phyloP scores from a whole-genome alignment of 305 asterid species.

The Fraxinus latifolia region DNA sequence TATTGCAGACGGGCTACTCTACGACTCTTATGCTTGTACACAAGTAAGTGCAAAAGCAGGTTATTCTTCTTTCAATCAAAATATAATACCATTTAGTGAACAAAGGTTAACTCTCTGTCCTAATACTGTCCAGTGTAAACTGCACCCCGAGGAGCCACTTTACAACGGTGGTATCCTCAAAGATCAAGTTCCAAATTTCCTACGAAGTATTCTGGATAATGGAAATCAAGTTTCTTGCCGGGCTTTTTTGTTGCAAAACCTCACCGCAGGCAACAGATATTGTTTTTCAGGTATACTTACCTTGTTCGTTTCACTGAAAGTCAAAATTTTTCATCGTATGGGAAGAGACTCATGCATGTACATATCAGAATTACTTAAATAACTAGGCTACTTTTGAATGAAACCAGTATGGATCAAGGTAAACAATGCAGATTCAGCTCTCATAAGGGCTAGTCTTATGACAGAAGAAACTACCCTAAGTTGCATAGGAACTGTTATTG shows the following conservation, averaged over 20 bases:
- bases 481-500: conserved; percentile 63
- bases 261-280: conserved; percentile 38
- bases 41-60: conserved; percentile 22
- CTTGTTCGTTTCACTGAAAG: background rate
- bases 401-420: conserved; percentile 66
- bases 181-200: conserved; percentile 16
- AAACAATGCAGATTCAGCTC: conserved; percentile 30
- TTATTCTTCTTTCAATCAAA: background rate
- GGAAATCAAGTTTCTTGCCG: conserved; percentile 24
- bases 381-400: background rate
- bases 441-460: conserved; percentile 44
- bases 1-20: conserved; percentile 43
- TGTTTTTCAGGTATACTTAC: conserved; percentile 67
- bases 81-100: background rate
- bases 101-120: background rate
- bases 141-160: conserved; percentile 52
- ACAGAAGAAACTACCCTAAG: conserved; percentile 33
- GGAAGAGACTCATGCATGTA: background rate
- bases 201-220: background rate
- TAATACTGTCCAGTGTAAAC: conserved; percentile 42
- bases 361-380: background rate
- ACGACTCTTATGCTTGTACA: conserved; percentile 43
- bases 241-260: conserved; percentile 38
- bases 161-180: conserved; percentile 67
- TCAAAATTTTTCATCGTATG: too few relatives aligned